phyloP scores from a whole-genome alignment of 2,329 filamentous ascomycete genomes.

The Canariomyces notabilis region DNA sequence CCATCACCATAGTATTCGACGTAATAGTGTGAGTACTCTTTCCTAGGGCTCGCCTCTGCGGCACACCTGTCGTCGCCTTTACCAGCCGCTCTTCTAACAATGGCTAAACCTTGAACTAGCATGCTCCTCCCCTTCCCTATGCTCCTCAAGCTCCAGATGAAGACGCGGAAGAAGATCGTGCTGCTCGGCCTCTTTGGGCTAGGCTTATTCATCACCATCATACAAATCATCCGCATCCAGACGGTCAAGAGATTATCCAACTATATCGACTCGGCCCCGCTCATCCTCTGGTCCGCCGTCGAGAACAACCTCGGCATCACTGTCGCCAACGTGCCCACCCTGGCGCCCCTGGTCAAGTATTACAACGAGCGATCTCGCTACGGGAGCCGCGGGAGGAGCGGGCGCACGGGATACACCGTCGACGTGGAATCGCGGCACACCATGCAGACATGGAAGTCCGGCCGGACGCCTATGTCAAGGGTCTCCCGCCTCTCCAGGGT shows the following conservation, averaged over 20 bases:
- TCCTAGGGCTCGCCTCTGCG: neutral
- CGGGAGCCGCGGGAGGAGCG: neutral
- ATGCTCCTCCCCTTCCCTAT: slow-evolving; percentile 39
- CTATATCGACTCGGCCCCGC: slow-evolving; percentile 42
- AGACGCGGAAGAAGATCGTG: slow-evolving; percentile 37
- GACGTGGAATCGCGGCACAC: slow-evolving; percentile 13
- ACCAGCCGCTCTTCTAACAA: too few relatives aligned
- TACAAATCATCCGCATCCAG: slow-evolving; percentile 47
- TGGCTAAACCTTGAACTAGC: slow-evolving; percentile 22
- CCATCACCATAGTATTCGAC: slow-evolving; percentile 39
- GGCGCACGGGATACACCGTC: slow-evolving; percentile 2
- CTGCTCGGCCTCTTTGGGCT: slow-evolving; percentile 41
- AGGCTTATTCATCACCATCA: slow-evolving; percentile 46
- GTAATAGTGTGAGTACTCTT: slow-evolving; percentile 33
- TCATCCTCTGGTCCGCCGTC: slow-evolving; percentile 29
- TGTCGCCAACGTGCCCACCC: slow-evolving; percentile 28
- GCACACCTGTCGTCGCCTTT: neutral
- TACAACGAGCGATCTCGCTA: slow-evolving; percentile 19
- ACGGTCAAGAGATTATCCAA: slow-evolving; percentile 41
- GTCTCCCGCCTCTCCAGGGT: too few relatives aligned
- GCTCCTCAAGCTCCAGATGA: slow-evolving; percentile 34
- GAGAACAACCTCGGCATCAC: slow-evolving; percentile 31
- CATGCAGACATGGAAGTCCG: slow-evolving; percentile 15
- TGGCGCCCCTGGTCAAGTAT: slow-evolving; percentile 28
- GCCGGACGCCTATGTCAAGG: neutral